A percentile compares a stretch with the other conserved stretches of the same genome.
These are phyloP conservation scores for Dioszegia crocea DNA, from an alignment of 768 basidiomycete genomes.

Conservation along the genomic window DNA sequence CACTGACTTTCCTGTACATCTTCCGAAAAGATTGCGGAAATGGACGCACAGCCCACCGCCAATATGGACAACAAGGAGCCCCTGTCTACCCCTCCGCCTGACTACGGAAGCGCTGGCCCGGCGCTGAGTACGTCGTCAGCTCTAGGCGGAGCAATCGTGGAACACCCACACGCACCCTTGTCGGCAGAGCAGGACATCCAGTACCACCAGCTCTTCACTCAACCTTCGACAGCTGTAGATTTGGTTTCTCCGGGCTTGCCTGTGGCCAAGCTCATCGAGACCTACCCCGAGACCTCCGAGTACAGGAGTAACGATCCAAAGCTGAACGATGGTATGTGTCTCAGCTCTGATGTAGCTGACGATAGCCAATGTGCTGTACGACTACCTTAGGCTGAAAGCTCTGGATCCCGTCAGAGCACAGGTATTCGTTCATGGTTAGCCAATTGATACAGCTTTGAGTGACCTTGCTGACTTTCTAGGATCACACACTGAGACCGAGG, in stretches of 20 bases:
- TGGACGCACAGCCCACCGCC: too few species aligned
- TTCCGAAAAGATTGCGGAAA: too few species aligned
- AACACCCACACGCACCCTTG: background rate
- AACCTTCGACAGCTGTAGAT: background rate
- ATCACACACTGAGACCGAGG: slow-evolving; percentile 2
- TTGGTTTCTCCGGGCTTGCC: background rate
- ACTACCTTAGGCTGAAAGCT: slow-evolving; percentile 2
- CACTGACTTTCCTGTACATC: too few species aligned
- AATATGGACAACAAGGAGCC: background rate
- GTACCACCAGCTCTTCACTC: slow-evolving; percentile 6
- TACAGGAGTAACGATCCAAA: slow-evolving; percentile 1
- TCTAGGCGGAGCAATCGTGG: background rate
- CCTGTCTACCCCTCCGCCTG: background rate
- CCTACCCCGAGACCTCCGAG: background rate
- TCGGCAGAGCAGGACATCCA: background rate
- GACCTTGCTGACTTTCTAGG: too few species aligned
- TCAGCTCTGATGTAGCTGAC: background rate
- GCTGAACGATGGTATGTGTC: background rate
- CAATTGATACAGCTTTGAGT: background rate
- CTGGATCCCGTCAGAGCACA: background rate
- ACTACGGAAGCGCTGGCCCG: background rate
- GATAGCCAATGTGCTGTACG: background rate
- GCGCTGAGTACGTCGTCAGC: background rate
- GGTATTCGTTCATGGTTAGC: background rate
- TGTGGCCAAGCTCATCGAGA: background rate